Conservation (phyloP, 2,329 filamentous ascomycete genomes). For the Venturia asperata region DNA sequence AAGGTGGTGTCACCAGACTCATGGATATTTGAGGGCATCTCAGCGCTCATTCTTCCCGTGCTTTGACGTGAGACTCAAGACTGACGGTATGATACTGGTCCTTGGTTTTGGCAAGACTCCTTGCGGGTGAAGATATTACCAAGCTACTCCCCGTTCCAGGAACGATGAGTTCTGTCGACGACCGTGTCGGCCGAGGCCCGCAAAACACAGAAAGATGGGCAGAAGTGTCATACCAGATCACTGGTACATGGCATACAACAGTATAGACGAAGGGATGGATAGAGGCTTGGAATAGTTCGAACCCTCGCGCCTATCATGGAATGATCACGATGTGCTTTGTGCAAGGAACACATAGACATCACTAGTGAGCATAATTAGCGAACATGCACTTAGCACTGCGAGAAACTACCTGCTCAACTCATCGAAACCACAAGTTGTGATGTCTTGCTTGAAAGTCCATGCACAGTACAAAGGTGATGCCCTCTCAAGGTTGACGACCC, state of each 20-base stretch:
- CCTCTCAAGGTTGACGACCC: background rate
- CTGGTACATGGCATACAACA: background rate
- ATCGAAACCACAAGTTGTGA: background rate
- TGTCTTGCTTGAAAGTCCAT: background rate
- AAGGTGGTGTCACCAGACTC: background rate
- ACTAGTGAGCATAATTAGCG: background rate
- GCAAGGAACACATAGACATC: background rate
- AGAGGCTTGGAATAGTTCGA: background rate
- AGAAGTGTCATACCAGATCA: background rate
- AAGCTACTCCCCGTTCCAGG: background rate
- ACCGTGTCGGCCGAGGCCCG: background rate
- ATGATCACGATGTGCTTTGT: background rate
- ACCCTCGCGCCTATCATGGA: background rate
- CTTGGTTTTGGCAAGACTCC: too few relatives aligned
- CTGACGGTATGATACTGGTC: too few relatives aligned
- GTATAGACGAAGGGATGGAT: background rate
- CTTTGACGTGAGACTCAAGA: too few relatives aligned
- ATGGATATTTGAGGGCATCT: background rate
- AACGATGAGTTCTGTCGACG: background rate
- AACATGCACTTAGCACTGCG: background rate
- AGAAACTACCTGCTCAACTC: background rate
- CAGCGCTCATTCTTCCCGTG: background rate
- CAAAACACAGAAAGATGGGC: background rate
- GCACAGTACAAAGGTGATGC: too few relatives aligned
- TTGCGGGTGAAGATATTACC: background rate